phyloP scores from a whole-genome alignment of 495 filamentous ascomycete species.

The Podospora pseudocomata region DNA sequence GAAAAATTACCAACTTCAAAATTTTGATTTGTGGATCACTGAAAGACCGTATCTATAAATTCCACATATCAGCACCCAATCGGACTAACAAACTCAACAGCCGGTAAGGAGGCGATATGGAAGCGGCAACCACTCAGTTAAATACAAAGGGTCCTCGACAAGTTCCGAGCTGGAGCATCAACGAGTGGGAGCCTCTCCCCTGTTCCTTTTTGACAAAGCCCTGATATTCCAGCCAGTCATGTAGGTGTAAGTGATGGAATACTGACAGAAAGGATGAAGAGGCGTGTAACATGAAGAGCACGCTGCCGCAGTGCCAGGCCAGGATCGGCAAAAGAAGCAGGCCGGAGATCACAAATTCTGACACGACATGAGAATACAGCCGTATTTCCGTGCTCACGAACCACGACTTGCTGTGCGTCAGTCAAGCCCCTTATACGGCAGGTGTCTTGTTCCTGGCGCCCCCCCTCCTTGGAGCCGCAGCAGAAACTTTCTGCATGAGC shows the following conservation, averaged over 20 bases:
- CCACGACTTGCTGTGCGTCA: neutral
- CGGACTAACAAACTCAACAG: neutral
- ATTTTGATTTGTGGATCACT: neutral
- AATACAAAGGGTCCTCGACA: neutral
- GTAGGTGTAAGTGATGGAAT: neutral
- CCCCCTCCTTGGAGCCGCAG: neutral
- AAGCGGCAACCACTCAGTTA: neutral
- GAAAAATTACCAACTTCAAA: neutral
- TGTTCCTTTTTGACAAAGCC: neutral
- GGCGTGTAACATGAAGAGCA: neutral
- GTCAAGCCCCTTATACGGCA: neutral
- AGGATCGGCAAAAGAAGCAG: neutral
- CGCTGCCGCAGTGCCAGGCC: neutral
- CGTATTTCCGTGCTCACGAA: neutral
- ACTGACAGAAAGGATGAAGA: neutral
- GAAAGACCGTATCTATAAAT: neutral
- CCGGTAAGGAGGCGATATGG: neutral
- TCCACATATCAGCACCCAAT: neutral
- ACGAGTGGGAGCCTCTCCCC: neutral
- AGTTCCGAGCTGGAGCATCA: neutral
- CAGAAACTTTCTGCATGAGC: conserved; percentile 4
- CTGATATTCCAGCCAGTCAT: neutral
- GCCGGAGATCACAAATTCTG: neutral
- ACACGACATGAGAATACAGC: neutral
- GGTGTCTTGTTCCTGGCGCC: neutral